Base-by-base conservation (phyloP, 495 filamentous ascomycete genomes). In the Tuber brumale region DNA sequence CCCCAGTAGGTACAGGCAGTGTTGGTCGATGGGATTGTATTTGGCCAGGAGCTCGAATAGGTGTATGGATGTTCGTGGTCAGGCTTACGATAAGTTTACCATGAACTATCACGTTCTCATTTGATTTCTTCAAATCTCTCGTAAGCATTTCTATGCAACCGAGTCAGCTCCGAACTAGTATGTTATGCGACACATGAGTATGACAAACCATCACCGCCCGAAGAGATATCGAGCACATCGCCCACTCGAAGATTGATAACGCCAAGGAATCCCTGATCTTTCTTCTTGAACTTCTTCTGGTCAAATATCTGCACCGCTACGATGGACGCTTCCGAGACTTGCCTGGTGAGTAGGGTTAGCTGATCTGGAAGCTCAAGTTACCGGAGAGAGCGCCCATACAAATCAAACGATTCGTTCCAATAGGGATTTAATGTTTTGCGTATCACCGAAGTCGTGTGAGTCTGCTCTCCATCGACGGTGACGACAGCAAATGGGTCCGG, bases 221-320 rank as follows among this genome's bases (percentile, higher is more conserved):
- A 89, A 74, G 91, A 90, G 76, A 99, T 84, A 83, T 97, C 95
- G 72, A 99, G 92, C 51, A 94, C 92, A 87, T 93, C 92, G 75
- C 95, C 96, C 74, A 98, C 91, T 72, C 94, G 92, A 75, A 98
- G 91, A 84, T 99, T 99, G 80, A 99, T 97, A 51, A 99, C 95
- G 51, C 95, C 95, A 35, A 99, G 89, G 81, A 99, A 99, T 2
- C 95, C 95, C 84, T 99, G 95, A 81, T 98, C 95, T 92, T 98
- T 99, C 89, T 99, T 99, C 87, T 99, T 99, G 87, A 98, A 99
- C 85, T 99, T 99, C 87, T 97, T 98, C 84, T 99, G 95, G 84
- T 99, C 95, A 82, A 99, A 99, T 70, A 99, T 97, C 84, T 99
- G 95, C 66, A 99, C 94, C 31, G 95, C 94, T 35, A 99, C 89